phyloP scores from a whole-genome alignment of 345 rosid species.

The Euphorbia pulcherrima region DNA sequence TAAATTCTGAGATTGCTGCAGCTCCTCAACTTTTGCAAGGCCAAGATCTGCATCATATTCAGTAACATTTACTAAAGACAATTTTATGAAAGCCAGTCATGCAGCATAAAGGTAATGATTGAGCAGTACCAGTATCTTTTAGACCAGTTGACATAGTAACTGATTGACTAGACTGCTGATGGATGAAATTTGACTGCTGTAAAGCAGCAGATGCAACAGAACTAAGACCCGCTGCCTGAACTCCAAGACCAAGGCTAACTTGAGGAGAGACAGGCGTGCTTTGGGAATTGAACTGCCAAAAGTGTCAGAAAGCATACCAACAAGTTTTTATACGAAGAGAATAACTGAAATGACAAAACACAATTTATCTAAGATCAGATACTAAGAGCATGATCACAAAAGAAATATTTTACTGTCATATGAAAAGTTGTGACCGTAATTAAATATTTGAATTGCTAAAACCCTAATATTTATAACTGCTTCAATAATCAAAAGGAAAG shows the following conservation, averaged over 20 bases:
- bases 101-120: not conserved
- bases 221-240: constrained; percentile 59
- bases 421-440: not conserved
- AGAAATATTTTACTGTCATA: not conserved
- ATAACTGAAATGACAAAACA: not conserved
- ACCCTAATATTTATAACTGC: not conserved
- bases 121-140: constrained; percentile 54
- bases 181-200: constrained; percentile 60
- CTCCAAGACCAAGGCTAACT: constrained; percentile 66
- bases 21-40: constrained; percentile 60
- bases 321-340: not conserved
- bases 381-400: not conserved
- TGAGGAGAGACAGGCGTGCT: constrained; percentile 67
- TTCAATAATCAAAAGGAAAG: not conserved
- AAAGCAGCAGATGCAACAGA: constrained; percentile 47
- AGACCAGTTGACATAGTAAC: constrained; percentile 39
- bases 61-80: not conserved
- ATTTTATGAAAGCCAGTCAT: constrained; percentile 1
- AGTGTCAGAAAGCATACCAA: constrained; percentile 6
- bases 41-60: constrained; percentile 49
- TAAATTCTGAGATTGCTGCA: constrained; percentile 51
- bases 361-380: not conserved
- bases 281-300: constrained; percentile 54
- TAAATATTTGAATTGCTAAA: not conserved
- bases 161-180: constrained; percentile 69